Percentiles rank a stretch among this genome's conserved stretches.
Evolutionary conservation across 2,329 filamentous ascomycete genomes (phyloP).

Genomic region (Cytospora schulzeri): DNA sequence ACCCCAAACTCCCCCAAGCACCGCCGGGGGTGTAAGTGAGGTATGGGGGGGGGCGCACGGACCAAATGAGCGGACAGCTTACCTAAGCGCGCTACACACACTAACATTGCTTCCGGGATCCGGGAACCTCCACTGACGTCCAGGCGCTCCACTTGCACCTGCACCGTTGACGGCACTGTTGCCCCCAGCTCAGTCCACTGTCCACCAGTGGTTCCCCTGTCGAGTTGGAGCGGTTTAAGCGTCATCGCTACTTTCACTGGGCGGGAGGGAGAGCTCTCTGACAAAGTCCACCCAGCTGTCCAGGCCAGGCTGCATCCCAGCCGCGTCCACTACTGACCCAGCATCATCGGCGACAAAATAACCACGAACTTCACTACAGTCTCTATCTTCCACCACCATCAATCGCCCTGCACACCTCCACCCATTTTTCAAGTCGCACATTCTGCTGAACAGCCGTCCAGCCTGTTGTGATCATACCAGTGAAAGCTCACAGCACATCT

Average conservation of each 20-base stretch:
- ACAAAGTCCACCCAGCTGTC: constrained; percentile 14
- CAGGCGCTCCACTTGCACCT: too few species aligned
- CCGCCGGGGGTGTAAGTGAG: constrained; percentile 14
- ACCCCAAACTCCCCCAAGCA: constrained; percentile 19
- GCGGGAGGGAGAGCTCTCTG: constrained; percentile 16
- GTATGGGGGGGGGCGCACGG: constrained; percentile 16
- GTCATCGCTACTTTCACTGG: constrained; percentile 11
- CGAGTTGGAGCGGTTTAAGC: constrained; percentile 8
- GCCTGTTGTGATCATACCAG: neutral
- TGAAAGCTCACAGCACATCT: neutral
- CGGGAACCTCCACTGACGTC: too few species aligned
- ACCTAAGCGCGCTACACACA: constrained; percentile 9
- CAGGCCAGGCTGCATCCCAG: constrained; percentile 45
- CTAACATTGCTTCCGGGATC: too few species aligned
- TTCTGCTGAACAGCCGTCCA: neutral
- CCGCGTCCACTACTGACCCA: constrained; percentile 40
- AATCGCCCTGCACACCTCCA: neutral
- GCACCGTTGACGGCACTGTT: too few species aligned
- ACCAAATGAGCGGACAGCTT: constrained; percentile 15
- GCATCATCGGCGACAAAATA: constrained; percentile 25
- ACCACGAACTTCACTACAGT: constrained; percentile 19
- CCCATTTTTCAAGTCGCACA: neutral
- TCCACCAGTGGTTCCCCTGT: neutral
- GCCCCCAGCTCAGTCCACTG: neutral
- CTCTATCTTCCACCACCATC: neutral